phyloP scores from a whole-genome alignment of 2,329 filamentous ascomycete genomes.

The Diaporthe sp. region DNA sequence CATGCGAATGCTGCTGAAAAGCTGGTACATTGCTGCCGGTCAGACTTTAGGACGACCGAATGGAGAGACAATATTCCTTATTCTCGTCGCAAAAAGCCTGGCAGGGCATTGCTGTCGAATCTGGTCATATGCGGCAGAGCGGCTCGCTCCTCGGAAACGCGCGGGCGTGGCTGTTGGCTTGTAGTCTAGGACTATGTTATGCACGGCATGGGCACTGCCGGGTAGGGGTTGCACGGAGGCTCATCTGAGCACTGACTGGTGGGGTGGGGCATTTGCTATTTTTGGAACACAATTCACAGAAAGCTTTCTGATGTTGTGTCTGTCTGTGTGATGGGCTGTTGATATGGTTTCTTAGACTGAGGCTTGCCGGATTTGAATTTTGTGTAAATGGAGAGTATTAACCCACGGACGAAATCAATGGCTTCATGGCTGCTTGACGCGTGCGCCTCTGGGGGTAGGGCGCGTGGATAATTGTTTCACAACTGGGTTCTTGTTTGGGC shows the following conservation, averaged over 20 bases:
- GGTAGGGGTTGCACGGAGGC: constrained; percentile 8
- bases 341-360: background rate
- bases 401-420: background rate
- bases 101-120: background rate
- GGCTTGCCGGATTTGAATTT: background rate
- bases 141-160: background rate
- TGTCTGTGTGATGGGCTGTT: constrained; percentile 1
- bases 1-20: background rate
- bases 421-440: background rate
- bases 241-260: background rate
- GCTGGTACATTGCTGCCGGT: background rate
- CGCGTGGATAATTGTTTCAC: constrained; percentile 2
- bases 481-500: background rate
- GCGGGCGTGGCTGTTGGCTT: background rate
- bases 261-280: constrained; percentile 15
- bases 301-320: background rate
- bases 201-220: constrained; percentile 31
- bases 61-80: background rate
- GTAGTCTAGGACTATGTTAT: constrained; percentile 1
- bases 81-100: background rate
- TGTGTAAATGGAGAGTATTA: background rate
- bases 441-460: background rate
- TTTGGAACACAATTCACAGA: background rate
- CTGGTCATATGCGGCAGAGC: background rate
- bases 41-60: constrained; percentile 15